Evolutionary conservation across 2,329 filamentous ascomycete species (phyloP).

Genomic region (Alternaria alternata): DNA sequence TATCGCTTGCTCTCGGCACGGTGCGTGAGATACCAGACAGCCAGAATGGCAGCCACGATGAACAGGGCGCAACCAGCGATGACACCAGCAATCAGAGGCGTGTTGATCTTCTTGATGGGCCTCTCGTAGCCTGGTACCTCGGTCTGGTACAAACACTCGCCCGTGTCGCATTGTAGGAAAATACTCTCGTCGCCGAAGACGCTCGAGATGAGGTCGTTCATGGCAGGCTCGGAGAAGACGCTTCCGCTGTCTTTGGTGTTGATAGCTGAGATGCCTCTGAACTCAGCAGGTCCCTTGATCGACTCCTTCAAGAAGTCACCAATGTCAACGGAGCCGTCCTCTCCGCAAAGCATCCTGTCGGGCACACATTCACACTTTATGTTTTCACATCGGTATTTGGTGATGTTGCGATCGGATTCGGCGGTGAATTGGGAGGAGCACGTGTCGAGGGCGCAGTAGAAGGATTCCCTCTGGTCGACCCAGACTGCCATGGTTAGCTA

Average conservation of each 20-base stretch:
- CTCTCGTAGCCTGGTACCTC: conserved; percentile 90
- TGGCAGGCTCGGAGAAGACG: conserved; percentile 86
- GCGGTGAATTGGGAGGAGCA: conserved; percentile 78
- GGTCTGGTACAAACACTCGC: conserved; percentile 92
- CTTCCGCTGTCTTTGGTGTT: conserved; percentile 73
- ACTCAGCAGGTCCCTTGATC: conserved; percentile 88
- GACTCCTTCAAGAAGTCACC: conserved; percentile 82
- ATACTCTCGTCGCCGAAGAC: conserved; percentile 95
- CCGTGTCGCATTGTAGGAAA: conserved; percentile 78
- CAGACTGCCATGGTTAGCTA: conserved; percentile 70
- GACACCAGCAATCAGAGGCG: conserved; percentile 90
- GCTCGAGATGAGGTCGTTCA: conserved; percentile 87
- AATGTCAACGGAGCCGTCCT: conserved; percentile 89
- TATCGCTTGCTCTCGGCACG: conserved; percentile 68
- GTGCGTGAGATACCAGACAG: conserved; percentile 87
- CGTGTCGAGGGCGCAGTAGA: conserved; percentile 88
- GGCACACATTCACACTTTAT: conserved; percentile 88
- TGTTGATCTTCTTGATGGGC: conserved; percentile 95
- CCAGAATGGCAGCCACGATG: conserved; percentile 82
- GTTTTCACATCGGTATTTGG: conserved; percentile 83
- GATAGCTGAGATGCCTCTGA: conserved; percentile 70
- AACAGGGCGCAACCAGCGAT: conserved; percentile 89
- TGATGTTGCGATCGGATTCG: conserved; percentile 76
- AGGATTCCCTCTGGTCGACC: conserved; percentile 93
- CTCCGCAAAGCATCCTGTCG: conserved; percentile 92